These are phyloP conservation scores for Pneumocystis murina DNA, from an alignment of 1,139 yeast species.

Conservation along the genomic window DNA sequence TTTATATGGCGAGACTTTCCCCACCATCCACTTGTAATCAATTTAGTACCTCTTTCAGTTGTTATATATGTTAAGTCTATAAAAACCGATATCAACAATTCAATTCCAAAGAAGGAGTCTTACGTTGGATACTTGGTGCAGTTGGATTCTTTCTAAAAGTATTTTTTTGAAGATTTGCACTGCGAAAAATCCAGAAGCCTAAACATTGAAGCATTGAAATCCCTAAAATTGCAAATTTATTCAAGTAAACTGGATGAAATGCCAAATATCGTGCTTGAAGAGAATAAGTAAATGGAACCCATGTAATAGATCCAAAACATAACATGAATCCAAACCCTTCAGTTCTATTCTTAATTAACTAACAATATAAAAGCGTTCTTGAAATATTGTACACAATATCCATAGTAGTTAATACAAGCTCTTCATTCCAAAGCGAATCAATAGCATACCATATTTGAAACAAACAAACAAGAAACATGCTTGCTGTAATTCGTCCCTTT, in stretches of 20 bases:
- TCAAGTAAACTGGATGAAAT: conserved; percentile 46
- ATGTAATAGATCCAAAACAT: conserved; percentile 79
- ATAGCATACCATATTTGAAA: conserved; percentile 71
- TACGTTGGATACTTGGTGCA: conserved; percentile 37
- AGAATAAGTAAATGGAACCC: conserved; percentile 88
- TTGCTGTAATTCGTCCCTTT: conserved; percentile 50
- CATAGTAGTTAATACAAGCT: conserved; percentile 82
- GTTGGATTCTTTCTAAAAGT: conserved; percentile 54
- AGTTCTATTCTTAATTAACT: conserved; percentile 25
- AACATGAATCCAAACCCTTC: conserved; percentile 97
- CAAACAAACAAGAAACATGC: conserved; percentile 50
- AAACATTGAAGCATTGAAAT: conserved; percentile 34
- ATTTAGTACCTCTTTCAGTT: conserved; percentile 53
- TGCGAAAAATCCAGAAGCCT: conserved; percentile 74
- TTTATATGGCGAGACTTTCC: conserved; percentile 80
- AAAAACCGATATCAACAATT: not conserved
- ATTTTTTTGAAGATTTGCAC: conserved; percentile 73
- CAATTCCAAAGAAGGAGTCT: not conserved
- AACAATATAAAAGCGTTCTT: not conserved
- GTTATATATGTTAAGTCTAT: conserved; percentile 44
- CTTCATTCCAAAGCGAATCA: conserved; percentile 87
- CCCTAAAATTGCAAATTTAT: conserved; percentile 26
- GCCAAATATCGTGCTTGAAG: conserved; percentile 73
- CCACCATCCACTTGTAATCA: conserved; percentile 95
- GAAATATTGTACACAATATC: conserved; percentile 42